Base-by-base conservation (phyloP, 768 basidiomycete genomes). In the Exsudoporus frostii region DNA sequence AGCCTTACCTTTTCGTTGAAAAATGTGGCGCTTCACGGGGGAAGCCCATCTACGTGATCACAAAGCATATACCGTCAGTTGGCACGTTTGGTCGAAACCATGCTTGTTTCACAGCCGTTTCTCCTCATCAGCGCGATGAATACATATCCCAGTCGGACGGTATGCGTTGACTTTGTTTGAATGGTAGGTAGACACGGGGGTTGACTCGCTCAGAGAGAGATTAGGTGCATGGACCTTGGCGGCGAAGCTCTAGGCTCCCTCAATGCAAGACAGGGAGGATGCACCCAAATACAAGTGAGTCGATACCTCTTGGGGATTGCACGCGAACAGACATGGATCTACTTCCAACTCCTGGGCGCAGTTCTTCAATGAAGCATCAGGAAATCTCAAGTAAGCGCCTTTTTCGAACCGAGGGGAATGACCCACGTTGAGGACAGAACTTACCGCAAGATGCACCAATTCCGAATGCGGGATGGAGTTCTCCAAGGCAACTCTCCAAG, bases 171-270 rank as follows among this genome's bases (percentile, higher is more conserved):
- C 32, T 50, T 19, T 24, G 30, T 17, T 45, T 38, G 34, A 45
- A 30, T 45, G 34, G 33, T 32, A 48, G 27, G 20, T 39, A 36
- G 48, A 22, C 46, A 53, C 19, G 29, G 30, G 32, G 37, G 42
- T 53, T 62, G 50, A 64, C 54, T 50, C 34, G 53, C 25, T 45
- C 58, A 74, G 73, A 68, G 73, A 58, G 74, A 76, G 59, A 75
- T 75, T 42, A 66, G 75, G 48, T 75, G 74, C 49, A 75, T 76
- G 75, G 74, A 75, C 60, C 59, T 75, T 36, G 74, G 72, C 14
- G 64, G 49, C n/a, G 73, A 74, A 43, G 73, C 73, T 11, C 62
- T 74, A 1, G 73, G 73, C 50, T 60, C 73, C 41, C 75, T 74
- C 67, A 75, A 74, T 51, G 71, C 71, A 50, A 66, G 56, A 42